These are phyloP conservation scores for Flaveria robusta DNA, from an alignment of 129 eudicot genomes.

Conservation along the genomic window DNA sequence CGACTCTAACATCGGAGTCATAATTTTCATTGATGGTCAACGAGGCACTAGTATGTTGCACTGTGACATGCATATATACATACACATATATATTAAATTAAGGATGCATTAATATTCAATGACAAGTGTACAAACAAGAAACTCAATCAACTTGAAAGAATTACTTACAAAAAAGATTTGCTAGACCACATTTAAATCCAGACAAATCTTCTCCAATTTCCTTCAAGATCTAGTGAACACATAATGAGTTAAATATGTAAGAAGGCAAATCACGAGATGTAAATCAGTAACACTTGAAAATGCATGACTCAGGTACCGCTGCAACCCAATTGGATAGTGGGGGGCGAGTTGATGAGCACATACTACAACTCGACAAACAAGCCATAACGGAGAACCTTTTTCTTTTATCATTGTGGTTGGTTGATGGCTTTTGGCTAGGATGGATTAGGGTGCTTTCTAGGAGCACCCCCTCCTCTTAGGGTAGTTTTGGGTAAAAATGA, in stretches of 20 bases:
- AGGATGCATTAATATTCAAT: background rate
- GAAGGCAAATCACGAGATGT: background rate
- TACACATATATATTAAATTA: background rate
- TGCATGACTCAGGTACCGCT: no score
- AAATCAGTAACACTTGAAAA: background rate
- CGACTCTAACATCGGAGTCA: constrained; percentile 90
- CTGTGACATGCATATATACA: constrained; percentile 43
- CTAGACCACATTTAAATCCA: constrained; percentile 86
- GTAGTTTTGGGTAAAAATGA: no score
- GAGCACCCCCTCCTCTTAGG: no score
- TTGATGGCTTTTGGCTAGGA: no score
- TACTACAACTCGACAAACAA: no score
- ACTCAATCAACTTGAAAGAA: background rate
- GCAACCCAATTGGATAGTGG: no score
- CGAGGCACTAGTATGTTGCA: constrained; percentile 98
- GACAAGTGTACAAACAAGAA: background rate
- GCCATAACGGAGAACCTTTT: no score
- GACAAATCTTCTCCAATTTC: constrained; percentile 85
- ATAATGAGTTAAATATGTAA: background rate
- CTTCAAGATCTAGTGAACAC: constrained; percentile 67
- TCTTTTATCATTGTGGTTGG: no score
- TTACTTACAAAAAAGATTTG: constrained; percentile 84
- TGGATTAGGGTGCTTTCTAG: no score
- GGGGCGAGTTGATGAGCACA: no score
- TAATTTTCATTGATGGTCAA: constrained; percentile 92